A percentile compares a stretch with the other conserved stretches of the same genome.
These are phyloP conservation scores for Peziza echinospora DNA, from an alignment of 495 filamentous ascomycete species.

Conservation along the genomic window DNA sequence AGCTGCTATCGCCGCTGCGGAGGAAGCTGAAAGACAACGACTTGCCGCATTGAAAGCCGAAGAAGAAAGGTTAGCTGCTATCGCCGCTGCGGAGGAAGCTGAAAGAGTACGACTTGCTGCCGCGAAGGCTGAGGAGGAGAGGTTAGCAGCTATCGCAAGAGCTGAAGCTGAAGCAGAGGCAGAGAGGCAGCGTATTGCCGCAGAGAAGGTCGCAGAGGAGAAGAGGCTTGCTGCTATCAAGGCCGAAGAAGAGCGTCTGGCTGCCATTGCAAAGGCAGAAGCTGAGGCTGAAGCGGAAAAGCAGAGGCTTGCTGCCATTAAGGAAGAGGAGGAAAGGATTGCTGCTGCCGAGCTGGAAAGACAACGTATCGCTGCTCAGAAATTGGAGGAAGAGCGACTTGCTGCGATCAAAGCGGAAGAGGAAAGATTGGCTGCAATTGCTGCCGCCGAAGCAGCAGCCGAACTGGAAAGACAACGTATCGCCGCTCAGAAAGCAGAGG, in stretches of 20 bases:
- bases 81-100: conserved; percentile 1
- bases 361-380: conserved; percentile 1
- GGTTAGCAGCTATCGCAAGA: not conserved
- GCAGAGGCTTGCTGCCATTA: conserved; percentile 1
- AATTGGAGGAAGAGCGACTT: conserved; percentile 5
- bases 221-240: conserved; percentile 1
- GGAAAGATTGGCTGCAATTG: conserved; percentile 2
- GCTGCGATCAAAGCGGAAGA: conserved; percentile 1
- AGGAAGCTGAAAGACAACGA: not conserved
- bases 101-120: conserved; percentile 6
- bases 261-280: not conserved
- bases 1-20: not conserved
- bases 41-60: conserved; percentile 1
- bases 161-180: not conserved
- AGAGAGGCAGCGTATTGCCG: not conserved
- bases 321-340: not conserved
- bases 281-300: not conserved
- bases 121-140: conserved; percentile 1
- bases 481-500: not conserved
- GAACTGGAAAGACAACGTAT: not conserved
- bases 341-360: conserved; percentile 2
- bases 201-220: not conserved
- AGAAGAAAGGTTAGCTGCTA: conserved; percentile 1
- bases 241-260: conserved; percentile 1
- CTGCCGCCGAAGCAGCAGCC: not conserved